A percentile compares a stretch with the other conserved stretches of the same genome.
Conservation (phyloP, 345 rosid genomes). For the Capsella bursapastoris region DNA sequence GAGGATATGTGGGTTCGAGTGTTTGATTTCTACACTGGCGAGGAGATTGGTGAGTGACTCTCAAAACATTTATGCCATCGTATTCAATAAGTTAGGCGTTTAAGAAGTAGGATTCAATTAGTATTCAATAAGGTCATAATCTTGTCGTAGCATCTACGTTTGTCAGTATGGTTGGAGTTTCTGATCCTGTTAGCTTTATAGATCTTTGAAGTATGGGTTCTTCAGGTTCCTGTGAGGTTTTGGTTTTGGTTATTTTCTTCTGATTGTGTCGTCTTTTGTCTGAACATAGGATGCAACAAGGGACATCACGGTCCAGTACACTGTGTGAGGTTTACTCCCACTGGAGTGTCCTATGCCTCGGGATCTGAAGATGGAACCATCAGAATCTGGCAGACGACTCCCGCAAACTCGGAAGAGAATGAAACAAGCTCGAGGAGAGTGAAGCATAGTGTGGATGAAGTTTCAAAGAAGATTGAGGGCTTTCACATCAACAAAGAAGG, state of each 20-base stretch:
- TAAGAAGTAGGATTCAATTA: neutral
- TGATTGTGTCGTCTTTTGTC: slow-evolving; percentile 27
- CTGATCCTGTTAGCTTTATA: neutral
- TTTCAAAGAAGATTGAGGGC: slow-evolving; percentile 52
- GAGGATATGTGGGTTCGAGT: slow-evolving; percentile 90
- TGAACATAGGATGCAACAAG: slow-evolving; percentile 80
- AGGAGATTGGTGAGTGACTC: slow-evolving; percentile 57
- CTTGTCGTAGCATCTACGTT: neutral
- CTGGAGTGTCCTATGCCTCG: slow-evolving; percentile 91
- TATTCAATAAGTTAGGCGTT: neutral
- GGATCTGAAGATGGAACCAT: slow-evolving; percentile 97
- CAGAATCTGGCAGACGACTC: slow-evolving; percentile 66
- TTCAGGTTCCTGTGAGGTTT: neutral
- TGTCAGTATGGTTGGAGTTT: neutral
- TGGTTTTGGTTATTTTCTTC: neutral
- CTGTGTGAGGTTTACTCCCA: slow-evolving; percentile 90
- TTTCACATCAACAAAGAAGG: slow-evolving; percentile 54
- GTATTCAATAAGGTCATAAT: slow-evolving; percentile 12
- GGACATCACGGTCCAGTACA: slow-evolving; percentile 99
- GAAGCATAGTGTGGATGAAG: slow-evolving; percentile 54
- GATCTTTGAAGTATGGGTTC: slow-evolving; percentile 6
- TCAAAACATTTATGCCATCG: neutral
- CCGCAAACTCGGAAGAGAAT: slow-evolving; percentile 42
- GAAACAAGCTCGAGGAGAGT: slow-evolving; percentile 48
- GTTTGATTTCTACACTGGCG: slow-evolving; percentile 82